Percentiles rank a stretch among this genome's conserved stretches.
Conservation (phyloP, 2,329 filamentous ascomycete species). For the Dactylellina leptospora region DNA sequence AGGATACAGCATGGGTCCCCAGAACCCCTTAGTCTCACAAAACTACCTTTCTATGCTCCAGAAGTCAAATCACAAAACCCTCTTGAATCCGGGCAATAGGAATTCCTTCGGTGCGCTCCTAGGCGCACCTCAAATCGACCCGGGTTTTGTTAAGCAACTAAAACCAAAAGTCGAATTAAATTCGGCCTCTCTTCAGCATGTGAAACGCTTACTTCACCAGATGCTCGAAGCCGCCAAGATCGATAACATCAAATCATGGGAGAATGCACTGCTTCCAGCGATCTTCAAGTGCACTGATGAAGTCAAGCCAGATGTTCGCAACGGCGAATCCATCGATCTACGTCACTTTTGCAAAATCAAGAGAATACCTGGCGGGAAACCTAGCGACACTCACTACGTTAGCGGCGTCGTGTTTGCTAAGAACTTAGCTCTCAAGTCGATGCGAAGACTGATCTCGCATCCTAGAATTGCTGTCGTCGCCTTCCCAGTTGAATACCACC, state of each 20-base stretch:
- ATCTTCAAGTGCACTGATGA: conserved; percentile 90
- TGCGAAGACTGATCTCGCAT: conserved; percentile 83
- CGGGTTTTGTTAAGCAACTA: conserved; percentile 38
- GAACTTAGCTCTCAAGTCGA: conserved; percentile 93
- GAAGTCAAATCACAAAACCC: conserved; percentile 40
- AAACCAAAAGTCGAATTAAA: conserved; percentile 81
- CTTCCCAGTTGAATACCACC: conserved; percentile 94
- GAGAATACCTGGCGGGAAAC: conserved; percentile 88
- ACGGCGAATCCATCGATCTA: conserved; percentile 95
- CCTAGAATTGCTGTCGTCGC: conserved; percentile 92
- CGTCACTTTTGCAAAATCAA: conserved; percentile 97
- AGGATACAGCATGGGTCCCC: conserved; percentile 48
- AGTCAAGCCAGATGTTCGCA: conserved; percentile 88
- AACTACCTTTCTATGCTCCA: conserved; percentile 50
- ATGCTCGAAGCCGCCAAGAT: conserved; percentile 80
- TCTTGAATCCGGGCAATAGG: conserved; percentile 32
- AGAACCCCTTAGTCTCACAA: conserved; percentile 40
- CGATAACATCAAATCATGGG: conserved; percentile 79
- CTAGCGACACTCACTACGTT: conserved; percentile 92
- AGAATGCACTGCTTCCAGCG: conserved; percentile 88
- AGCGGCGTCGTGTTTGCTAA: conserved; percentile 98
- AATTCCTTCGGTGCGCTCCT: conserved; percentile 48
- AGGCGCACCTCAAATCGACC: conserved; percentile 19
- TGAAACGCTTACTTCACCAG: conserved; percentile 83
- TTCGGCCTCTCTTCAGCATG: conserved; percentile 84